Conservation (phyloP, 768 basidiomycete species). For the Boletus subparvulus region DNA sequence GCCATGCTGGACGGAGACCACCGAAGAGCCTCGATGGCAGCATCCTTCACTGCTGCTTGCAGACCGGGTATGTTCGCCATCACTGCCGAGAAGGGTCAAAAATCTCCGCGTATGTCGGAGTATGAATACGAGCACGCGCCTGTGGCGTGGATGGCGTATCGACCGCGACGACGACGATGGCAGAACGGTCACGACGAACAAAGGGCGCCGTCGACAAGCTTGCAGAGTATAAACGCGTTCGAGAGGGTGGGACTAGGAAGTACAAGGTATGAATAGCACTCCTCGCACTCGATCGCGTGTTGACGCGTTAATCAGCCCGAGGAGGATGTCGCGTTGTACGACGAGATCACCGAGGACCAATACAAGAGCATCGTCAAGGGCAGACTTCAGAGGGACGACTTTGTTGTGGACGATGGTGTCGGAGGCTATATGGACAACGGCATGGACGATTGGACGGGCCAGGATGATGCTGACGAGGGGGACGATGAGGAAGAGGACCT, state of each 20-base stretch:
- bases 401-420: slow-evolving; percentile 92
- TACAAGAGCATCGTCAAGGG: slow-evolving; percentile 84
- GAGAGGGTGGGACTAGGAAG: slow-evolving; percentile 57
- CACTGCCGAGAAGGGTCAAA: background rate
- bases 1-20: slow-evolving; percentile 44
- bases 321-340: slow-evolving; percentile 74
- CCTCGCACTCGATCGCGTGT: slow-evolving; percentile 1
- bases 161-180: slow-evolving; percentile 16
- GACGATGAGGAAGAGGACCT: slow-evolving; percentile 45
- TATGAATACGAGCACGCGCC: slow-evolving; percentile 23
- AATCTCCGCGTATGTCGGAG: slow-evolving; percentile 26
- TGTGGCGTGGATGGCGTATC: slow-evolving; percentile 23
- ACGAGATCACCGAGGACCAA: slow-evolving; percentile 87
- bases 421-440: slow-evolving; percentile 94
- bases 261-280: slow-evolving; percentile 48
- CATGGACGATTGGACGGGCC: slow-evolving; percentile 87
- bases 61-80: slow-evolving; percentile 3
- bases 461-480: slow-evolving; percentile 53
- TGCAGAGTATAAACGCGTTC: slow-evolving; percentile 57
- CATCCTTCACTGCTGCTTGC: slow-evolving; percentile 25
- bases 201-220: slow-evolving; percentile 42
- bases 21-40: slow-evolving; percentile 46
- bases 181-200: slow-evolving; percentile 29
- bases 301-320: slow-evolving; percentile 39
- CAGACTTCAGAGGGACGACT: slow-evolving; percentile 85